Evolutionary conservation across 495 filamentous ascomycete species (phyloP), one percentile per base, ranked within the genome.

Genomic region (Poronia punctata): DNA sequence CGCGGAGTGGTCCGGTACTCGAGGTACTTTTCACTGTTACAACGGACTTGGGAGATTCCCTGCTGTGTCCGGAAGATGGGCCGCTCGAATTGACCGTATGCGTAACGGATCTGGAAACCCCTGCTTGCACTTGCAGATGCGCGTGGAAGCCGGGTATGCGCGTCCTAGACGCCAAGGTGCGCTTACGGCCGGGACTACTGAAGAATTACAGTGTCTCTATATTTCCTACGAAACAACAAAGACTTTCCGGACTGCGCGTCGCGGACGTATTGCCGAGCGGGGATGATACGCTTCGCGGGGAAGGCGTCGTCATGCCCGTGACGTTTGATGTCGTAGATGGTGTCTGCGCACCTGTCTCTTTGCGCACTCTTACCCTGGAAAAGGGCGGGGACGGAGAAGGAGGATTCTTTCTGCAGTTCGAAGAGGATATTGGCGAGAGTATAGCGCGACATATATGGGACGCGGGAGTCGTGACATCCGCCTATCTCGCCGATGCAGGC

Each of bases 401-500:
- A 3, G 10, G 19, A 7, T 8, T 48, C 1, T 21, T 31, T 14
- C 16, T 64, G 10, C 36, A 45, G 5, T 75, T 96, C 15, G 84
- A 83, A 67, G 92, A 98, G 53, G 89, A 97, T 44, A 88, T 88
- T 2, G 90, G 89, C 5, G 88, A 97, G 57, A 95, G 86, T 56
- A 95, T 98, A 51, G 89, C 90, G 11, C 74, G 88, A 11, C 92
- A 98, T 62, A 78, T 97, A 32, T 98, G 92, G 92, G 90, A 80
- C 60, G 69, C 53, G 17, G 67, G 68, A 4, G 46, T 68, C 4
- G 46, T 64, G 4, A 62, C 61, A 7, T 56, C 64, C 1, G 62
- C 53, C 8, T 52, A 60, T 10, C 39, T 71, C 33, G 64, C 60
- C 1, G 59, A 64, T 16, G 30, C 62, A 5, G 59, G 56, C 9